Evolutionary conservation across 768 basidiomycete species (phyloP), one percentile per base, ranked within the genome.

Genomic region (Tylopilus balloui): DNA sequence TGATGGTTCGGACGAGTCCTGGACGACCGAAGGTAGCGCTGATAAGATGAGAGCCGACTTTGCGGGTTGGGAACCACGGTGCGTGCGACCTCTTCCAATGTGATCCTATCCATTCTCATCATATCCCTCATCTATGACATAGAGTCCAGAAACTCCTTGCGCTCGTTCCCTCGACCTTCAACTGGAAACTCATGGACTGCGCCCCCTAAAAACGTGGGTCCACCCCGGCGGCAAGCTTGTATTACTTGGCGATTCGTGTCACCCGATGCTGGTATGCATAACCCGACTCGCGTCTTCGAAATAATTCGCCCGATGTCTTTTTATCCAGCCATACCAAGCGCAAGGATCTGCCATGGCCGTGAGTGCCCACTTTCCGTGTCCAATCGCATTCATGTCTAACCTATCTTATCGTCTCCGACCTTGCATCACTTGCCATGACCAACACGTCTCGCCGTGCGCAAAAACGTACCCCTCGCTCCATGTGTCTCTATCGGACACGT

Each of bases 321-420:
- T 34, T 25, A 31, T 15, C 0, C 31, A 71, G 74, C 79, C 79
- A 3, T 78, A 79, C 53, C 69, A 73, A 13, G 79, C 77, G 1
- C 79, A 80, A 59, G 79, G 78, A 7, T 71, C 78, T 29, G 77
- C 78, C 11, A 78, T 79, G 69, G 78, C 78, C 23, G 72, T 79
- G 56, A 60, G 66, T 58, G 6, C 12, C 11, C 9, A 2, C 8
- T 35, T 47, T 52, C 19, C 28, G 2, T 47, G 45, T 38, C 20
- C 31, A 17, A 39, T 27, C 6, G 11, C 20, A 8, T n/a, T 41
- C 29, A 15, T 1, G 6, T 39, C 48, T 48, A 15, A 47, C 20
- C 17, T 6, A 10, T 17, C 42, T 21, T 10, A 45, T 14, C n/a
- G 23, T 8, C 4, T 12, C 4, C 17, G 1, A 20, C 4, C 19